phyloP scores from a whole-genome alignment of 2,329 filamentous ascomycete genomes.

The Fusarium coicis region DNA sequence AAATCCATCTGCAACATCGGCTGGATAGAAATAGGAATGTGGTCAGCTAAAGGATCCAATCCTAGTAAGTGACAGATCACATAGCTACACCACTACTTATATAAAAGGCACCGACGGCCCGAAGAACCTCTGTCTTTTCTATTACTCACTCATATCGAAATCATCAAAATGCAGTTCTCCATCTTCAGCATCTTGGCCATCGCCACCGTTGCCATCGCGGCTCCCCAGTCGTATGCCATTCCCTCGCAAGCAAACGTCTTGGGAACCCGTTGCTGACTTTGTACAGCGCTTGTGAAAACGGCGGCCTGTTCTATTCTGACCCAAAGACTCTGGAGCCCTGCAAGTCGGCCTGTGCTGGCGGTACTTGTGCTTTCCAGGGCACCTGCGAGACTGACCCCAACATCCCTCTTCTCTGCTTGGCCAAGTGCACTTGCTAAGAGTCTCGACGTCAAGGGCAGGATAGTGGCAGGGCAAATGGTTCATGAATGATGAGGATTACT shows the following conservation, averaged over 20 bases:
- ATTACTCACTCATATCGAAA: not conserved
- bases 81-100: not conserved
- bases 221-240: constrained; percentile 6
- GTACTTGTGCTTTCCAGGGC: not conserved
- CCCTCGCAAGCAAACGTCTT: not conserved
- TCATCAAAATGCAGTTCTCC: constrained; percentile 11
- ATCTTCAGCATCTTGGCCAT: constrained; percentile 6
- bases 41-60: constrained; percentile 4
- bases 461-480: fast-evolving
- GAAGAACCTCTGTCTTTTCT: fast-evolving
- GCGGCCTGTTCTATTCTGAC: constrained; percentile 7
- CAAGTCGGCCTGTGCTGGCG: constrained; percentile 6
- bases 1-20: not conserved
- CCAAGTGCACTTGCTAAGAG: constrained; percentile 1
- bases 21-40: constrained; percentile 13
- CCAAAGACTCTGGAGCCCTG: constrained; percentile 23
- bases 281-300: not conserved
- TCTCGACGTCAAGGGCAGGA: fast-evolving
- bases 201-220: not conserved
- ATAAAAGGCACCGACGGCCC: not conserved
- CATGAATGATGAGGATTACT: not conserved
- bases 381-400: not conserved
- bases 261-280: not conserved
- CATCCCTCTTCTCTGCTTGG: not conserved
- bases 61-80: not conserved